Conservation (phyloP, 1,284 basidiomycete species). For the Phenoliferia sp. region DNA sequence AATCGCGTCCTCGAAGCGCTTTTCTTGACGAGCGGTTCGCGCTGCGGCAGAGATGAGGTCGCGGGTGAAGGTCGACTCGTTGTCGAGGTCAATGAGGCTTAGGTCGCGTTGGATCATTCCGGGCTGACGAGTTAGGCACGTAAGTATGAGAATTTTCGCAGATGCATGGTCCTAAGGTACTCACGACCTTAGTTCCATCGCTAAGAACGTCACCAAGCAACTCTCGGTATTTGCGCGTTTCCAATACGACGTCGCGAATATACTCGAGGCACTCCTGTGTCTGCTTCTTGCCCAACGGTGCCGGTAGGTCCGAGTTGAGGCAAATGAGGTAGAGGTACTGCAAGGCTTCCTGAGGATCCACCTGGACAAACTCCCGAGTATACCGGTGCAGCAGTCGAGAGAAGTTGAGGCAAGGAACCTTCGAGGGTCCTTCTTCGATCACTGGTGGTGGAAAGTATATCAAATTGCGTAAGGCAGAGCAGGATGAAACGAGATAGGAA, state of each 20-base stretch:
- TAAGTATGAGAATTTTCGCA: background rate
- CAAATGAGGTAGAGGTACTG: conserved; percentile 92
- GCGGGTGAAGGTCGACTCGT: conserved; percentile 68
- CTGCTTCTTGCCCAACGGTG: conserved; percentile 69
- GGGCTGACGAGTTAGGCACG: conserved; percentile 49
- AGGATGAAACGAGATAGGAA: no score
- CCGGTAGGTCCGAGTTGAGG: conserved; percentile 64
- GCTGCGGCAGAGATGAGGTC: conserved; percentile 80
- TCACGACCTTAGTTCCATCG: conserved; percentile 80
- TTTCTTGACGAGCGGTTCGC: conserved; percentile 60
- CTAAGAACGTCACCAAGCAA: conserved; percentile 84
- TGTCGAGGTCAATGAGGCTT: conserved; percentile 66
- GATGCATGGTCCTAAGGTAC: background rate
- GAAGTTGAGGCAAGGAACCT: conserved; percentile 57
- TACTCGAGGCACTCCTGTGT: conserved; percentile 80
- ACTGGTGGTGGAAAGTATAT: conserved; percentile 5
- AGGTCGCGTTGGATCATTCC: conserved; percentile 83
- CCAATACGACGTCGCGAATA: conserved; percentile 78
- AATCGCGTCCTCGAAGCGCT: conserved; percentile 81
- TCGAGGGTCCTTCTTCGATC: background rate
- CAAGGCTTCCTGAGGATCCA: conserved; percentile 86
- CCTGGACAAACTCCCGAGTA: conserved; percentile 80
- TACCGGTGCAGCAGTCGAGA: conserved; percentile 88
- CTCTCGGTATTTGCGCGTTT: conserved; percentile 74
- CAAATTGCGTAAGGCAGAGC: no score